Conservation (phyloP, 345 rosid genomes). For the Noccaea bulbosa region DNA sequence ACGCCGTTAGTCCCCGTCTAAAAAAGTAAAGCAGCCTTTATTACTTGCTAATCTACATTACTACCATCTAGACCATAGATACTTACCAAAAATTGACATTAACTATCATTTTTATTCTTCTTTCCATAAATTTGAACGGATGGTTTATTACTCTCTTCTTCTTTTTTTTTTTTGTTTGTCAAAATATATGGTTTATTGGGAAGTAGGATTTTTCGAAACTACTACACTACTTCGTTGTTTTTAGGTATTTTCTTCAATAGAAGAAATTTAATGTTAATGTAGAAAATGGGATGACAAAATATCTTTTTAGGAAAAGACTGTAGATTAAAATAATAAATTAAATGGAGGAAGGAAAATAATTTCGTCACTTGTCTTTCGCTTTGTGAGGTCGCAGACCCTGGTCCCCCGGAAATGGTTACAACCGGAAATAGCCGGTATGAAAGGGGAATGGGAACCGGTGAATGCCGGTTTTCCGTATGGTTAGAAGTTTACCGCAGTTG, state of each 20-base stretch:
- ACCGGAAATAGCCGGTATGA: slow-evolving; percentile 46
- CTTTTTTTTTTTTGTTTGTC: not conserved
- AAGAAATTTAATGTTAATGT: not conserved
- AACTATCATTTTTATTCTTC: not conserved
- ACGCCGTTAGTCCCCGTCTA: slow-evolving; percentile 51
- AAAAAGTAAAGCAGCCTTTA: slow-evolving; percentile 50
- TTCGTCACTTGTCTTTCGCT: slow-evolving; percentile 34
- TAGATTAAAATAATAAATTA: not conserved
- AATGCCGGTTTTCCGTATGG: slow-evolving; percentile 55
- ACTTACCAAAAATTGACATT: not conserved
- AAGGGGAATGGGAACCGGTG: slow-evolving; percentile 48
- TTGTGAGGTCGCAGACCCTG: slow-evolving; percentile 46
- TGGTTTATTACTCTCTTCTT: not conserved
- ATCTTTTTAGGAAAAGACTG: not conserved
- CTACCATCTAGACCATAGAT: not conserved
- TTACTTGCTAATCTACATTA: slow-evolving; percentile 35
- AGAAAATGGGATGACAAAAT: not conserved
- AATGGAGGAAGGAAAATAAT: slow-evolving; percentile 31
- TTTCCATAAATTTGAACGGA: not conserved
- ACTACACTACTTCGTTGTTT: not conserved
- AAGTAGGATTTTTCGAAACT: too few relatives aligned
- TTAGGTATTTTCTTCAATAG: not conserved
- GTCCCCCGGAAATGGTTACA: slow-evolving; percentile 50
- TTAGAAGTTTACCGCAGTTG: slow-evolving; percentile 84
- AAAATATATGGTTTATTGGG: not conserved